Evolutionary conservation across 352 stramenopile species (phyloP), one percentile per base, ranked within the genome.

Genomic region (Phytopythium boreale): DNA sequence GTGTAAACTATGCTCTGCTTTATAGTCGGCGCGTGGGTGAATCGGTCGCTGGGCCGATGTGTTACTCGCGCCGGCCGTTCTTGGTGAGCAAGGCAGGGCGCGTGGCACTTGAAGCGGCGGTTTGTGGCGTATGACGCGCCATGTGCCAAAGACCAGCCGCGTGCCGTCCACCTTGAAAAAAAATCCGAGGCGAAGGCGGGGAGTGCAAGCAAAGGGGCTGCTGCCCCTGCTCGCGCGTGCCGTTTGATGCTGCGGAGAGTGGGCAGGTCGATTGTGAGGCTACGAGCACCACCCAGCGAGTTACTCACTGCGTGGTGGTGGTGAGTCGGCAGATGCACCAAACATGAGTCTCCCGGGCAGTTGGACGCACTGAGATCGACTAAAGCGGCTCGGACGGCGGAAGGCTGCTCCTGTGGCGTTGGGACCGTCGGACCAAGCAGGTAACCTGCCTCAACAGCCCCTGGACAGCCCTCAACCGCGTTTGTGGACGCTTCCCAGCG

Each of bases 301-400:
- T 61, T 61, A 61, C 56, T 61, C 36, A 61, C 56, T 31, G 10
- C 47, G 34, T 34, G 29, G 3, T 34, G 29, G n/a, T n/a, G n/a
- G n/a, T n/a, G 29, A 34, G 29, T 34, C 29, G 29, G 29, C 29
- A 34, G 29, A 8, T 34, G 29, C 29, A 34, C 7, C 29, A 7
- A 34, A 34, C 29, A 7, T 34, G 29, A 34, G 29, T 34, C 29
- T 34, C 29, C 29, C 7, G 29, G 29, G 29, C 29, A 34, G 29
- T 34, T 34, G 29, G 7, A 7, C 3, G 29, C 29, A 7, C 29
- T 34, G 29, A 34, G 29, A 34, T 34, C 29, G 29, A 34, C 29
- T 8, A 34, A 34, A 34, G 29, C 29, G 29, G 29, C 29, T 34
- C 29, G 29, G 29, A 34, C 3, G 29, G 29, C 29, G 7, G 29